A percentile compares a stretch with the other conserved stretches of the same genome.
phyloP scores from a whole-genome alignment of 371 early-diverging fungal genomes.

The Apophysomyces elegans region DNA sequence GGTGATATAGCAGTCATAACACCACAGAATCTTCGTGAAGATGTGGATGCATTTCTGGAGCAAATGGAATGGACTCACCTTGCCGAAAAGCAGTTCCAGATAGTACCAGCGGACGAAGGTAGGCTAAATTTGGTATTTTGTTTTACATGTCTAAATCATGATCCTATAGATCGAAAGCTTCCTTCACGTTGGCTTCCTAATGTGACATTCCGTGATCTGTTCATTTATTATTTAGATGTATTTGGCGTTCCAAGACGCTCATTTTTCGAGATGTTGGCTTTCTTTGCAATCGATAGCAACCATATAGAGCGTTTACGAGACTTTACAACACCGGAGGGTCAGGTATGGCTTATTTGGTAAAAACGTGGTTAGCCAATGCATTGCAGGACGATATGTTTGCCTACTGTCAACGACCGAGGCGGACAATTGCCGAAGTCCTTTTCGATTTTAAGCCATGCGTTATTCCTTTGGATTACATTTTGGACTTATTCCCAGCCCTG shows the following conservation, averaged over 20 bases:
- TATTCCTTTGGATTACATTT: constrained; percentile 78
- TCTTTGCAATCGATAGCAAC: constrained; percentile 73
- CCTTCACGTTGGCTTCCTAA: constrained; percentile 49
- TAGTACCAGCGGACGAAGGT: constrained; percentile 52
- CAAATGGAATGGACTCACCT: constrained; percentile 72
- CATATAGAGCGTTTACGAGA: constrained; percentile 83
- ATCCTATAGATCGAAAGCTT: constrained; percentile 38
- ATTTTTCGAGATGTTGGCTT: constrained; percentile 85
- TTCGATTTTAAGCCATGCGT: constrained; percentile 77
- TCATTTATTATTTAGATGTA: constrained; percentile 78
- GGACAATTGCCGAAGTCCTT: constrained; percentile 85
- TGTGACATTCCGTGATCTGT: constrained; percentile 73
- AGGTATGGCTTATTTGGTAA: constrained; percentile 40
- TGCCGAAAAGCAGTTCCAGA: constrained; percentile 66
- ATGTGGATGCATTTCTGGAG: constrained; percentile 72
- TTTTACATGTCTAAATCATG: background rate
- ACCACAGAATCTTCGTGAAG: constrained; percentile 72
- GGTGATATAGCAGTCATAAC: constrained; percentile 84
- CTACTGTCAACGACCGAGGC: constrained; percentile 79
- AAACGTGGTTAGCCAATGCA: background rate
- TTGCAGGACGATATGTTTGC: constrained; percentile 80
- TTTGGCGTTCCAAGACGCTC: constrained; percentile 85
- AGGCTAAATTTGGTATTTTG: background rate
- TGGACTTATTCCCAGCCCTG: constrained; percentile 83
- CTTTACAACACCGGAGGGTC: constrained; percentile 80